Percentiles rank a stretch among this genome's conserved stretches.
Conservation (phyloP, 2,329 filamentous ascomycete species). For the Talaromyces marneffei region DNA sequence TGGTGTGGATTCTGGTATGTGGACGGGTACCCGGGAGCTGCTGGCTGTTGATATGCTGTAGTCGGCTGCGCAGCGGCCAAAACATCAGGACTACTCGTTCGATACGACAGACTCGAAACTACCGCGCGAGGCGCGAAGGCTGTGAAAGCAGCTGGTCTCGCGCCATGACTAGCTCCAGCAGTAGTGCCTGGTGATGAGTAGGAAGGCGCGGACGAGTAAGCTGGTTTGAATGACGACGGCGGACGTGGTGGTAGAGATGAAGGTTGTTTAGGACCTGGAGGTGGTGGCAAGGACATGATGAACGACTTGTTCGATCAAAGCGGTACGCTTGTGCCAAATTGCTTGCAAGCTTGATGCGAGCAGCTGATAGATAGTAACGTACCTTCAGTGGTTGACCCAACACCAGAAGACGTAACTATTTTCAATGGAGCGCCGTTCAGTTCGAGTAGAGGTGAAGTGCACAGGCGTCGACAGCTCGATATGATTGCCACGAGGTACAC, state of each 20-base stretch:
- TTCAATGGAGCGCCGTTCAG: neutral
- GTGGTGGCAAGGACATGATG: slow-evolving; percentile 77
- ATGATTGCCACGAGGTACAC: neutral
- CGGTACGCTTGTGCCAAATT: slow-evolving; percentile 7
- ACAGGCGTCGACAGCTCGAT: neutral
- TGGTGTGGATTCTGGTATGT: slow-evolving; percentile 39
- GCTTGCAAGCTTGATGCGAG: slow-evolving; percentile 10
- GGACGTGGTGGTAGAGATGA: slow-evolving; percentile 72
- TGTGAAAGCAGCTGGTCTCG: slow-evolving; percentile 40
- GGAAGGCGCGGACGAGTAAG: slow-evolving; percentile 44
- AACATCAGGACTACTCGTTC: slow-evolving; percentile 33
- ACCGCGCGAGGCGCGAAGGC: slow-evolving; percentile 58
- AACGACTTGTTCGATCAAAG: slow-evolving; percentile 37
- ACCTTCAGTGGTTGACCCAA: slow-evolving; percentile 30
- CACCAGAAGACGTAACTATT: slow-evolving; percentile 6
- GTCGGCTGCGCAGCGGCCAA: slow-evolving; percentile 32
- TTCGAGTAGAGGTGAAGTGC: neutral
- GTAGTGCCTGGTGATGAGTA: slow-evolving; percentile 22
- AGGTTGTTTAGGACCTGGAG: slow-evolving; percentile 63
- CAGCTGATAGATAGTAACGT: slow-evolving; percentile 34
- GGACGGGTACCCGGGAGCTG: slow-evolving; percentile 29
- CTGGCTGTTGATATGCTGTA: slow-evolving; percentile 24
- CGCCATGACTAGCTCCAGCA: slow-evolving; percentile 28
- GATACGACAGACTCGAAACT: slow-evolving; percentile 39
- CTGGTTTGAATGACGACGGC: slow-evolving; percentile 51